A percentile compares a stretch with the other conserved stretches of the same genome.
phyloP scores from a whole-genome alignment of 1,284 basidiomycete species.

The Pascua guehoae region DNA sequence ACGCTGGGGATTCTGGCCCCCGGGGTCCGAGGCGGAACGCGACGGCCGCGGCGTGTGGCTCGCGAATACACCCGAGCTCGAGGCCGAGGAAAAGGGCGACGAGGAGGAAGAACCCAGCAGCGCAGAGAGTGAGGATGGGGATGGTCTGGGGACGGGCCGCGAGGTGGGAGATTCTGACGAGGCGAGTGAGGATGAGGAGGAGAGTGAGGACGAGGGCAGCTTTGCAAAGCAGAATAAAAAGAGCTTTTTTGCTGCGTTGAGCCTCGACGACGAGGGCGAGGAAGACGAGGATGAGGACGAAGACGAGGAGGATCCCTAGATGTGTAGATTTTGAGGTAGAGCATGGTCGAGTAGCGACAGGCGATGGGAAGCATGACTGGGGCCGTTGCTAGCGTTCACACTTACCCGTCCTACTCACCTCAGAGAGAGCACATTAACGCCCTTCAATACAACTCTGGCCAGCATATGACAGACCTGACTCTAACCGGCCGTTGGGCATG shows the following conservation, averaged over 20 bases:
- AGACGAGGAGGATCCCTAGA: not conserved
- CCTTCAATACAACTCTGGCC: too few species aligned
- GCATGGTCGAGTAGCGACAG: too few species aligned
- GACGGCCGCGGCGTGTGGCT: slow-evolving; percentile 10
- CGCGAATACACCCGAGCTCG: slow-evolving; percentile 31
- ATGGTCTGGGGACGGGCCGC: slow-evolving; percentile 1
- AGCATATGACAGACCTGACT: too few species aligned
- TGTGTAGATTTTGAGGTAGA: too few species aligned
- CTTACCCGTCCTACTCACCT: too few species aligned
- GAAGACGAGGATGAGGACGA: not conserved
- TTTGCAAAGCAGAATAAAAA: slow-evolving; percentile 10
- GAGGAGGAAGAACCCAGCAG: slow-evolving; percentile 61
- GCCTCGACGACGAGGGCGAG: not conserved
- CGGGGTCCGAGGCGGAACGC: not conserved
- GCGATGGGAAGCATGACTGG: too few species aligned
- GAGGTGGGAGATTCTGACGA: too few species aligned
- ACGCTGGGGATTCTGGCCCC: slow-evolving; percentile 81
- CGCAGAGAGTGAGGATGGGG: slow-evolving; percentile 54
- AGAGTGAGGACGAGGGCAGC: slow-evolving; percentile 12
- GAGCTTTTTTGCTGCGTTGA: slow-evolving; percentile 16
- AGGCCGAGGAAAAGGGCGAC: slow-evolving; percentile 78
- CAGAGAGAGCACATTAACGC: too few species aligned
- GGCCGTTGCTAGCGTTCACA: too few species aligned
- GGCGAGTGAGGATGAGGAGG: slow-evolving; percentile 6
- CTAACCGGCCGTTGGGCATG: too few species aligned